Evolutionary conservation across 257 asterid genomes (phyloP), one percentile per base, ranked within the genome.

Genomic region (Henckelia pumila): DNA sequence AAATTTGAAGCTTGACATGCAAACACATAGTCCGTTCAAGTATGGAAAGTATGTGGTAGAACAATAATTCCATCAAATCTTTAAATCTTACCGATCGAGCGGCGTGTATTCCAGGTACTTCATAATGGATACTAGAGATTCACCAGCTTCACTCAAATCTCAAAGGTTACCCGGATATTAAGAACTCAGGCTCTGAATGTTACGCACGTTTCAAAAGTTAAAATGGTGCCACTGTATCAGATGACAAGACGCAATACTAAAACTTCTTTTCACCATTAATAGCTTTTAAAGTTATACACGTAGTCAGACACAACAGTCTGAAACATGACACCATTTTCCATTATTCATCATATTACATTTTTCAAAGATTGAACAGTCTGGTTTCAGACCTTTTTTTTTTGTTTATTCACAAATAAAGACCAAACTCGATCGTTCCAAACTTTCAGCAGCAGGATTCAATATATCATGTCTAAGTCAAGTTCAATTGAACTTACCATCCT

Each of bases 101-200:
- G 96, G 93, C 22, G 93, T 83, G 76, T 78, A 86, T 79, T 92
- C 98, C 89, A 92, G 70, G 82, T 76, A 92, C 84, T 92, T 92
- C 98, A 92, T 89, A 75, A 71, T 78, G 70, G 75, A 40, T 68
- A 37, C 67, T 66, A 24, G 56, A 49, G 21, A 44, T 64, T 68
- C n/a, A 20, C 69, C 71, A 44, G 40, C 59, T 68, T 53, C 64
- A 55, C 72, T 47, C 58, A 71, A 8, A 57, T 72, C 53, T 35
- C 33, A 56, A 21, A 25, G 56, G 62, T 80, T 77, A 78, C 75
- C 57, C 7, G 20, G 23, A 59, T 9, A 32, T 29, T 35, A 56
- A n/a, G 40, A 33, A 8, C 50, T 19, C 8, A 72, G 56, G 59
- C 9, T 23, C 47, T 47, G 26, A 71, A 40, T 22, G 3, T 25